Evolutionary conservation across 805 yeast species (phyloP), one percentile per base, ranked within the genome.

Genomic region (Cyberlindnera suaveolens): DNA sequence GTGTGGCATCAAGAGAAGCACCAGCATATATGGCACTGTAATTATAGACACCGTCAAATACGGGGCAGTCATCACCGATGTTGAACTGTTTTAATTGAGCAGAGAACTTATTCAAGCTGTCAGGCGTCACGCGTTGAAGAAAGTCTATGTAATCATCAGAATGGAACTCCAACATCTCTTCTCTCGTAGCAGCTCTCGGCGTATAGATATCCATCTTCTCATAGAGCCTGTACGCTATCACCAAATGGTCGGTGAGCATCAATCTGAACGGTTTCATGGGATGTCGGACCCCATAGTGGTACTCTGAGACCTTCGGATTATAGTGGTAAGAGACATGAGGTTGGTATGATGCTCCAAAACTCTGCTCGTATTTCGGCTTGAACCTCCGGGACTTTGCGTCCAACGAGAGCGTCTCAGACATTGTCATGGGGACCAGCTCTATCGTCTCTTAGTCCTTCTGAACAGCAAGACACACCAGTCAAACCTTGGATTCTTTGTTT

Each of bases 241-340:
- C 91, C 48, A 91, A 68, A 61, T 90, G 96, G 65, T 91, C 97
- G 0, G 99, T 91, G 36, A 91, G 74, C 90, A 89, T 83, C 48
- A 93, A 70, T 51, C 99, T 70, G 63, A 90, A 87, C 14, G 99
- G 99, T 62, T 91, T 91, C 99, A 91, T 91, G n/a, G 99, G 99
- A 64, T 91, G 99, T 47, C 80, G 77, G 1, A 86, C 85, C 15
- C 99, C 99, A 62, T 86, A 90, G 57, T 90, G 96, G 63, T 82
- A 90, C 50, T 78, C 75, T 1, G 86, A 73, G 0, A 82, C 95
- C 41, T 82, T 78, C 20, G 89, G 85, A 62, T 89, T 89, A 64
- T 76, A 87, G 63, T 89, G 97, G 65, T 89, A 89, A 8, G 96
- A 86, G 1, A 89, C 96, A 56, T 77, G 66, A 3, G 82, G 80